Evolutionary conservation across 2,329 filamentous ascomycete genomes (phyloP), one percentile per base, ranked within the genome.

Genomic region (Colletotrichum phormii): DNA sequence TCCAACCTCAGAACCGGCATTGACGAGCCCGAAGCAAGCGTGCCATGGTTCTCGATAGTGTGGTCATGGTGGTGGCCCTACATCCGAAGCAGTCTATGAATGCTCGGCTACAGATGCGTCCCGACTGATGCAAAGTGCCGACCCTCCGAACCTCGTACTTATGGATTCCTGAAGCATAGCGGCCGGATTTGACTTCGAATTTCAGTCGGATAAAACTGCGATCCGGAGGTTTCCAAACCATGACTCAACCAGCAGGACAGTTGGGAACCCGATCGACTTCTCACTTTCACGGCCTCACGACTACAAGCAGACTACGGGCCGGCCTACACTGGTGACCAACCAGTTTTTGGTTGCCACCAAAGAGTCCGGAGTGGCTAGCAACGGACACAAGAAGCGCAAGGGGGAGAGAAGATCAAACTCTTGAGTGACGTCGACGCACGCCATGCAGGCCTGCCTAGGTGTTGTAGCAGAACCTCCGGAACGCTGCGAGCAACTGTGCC

Each of bases 401-500:
- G 55, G 35, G n/a, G 54, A 58, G 51, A 61, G 55, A 11, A 49
- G 64, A 64, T 64, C 60, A 70, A 64, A 64, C 70, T 66, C 35
- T 31, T 35, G 60, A 72, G 42, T 60, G 66, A 64, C 60, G 60
- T 64, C 46, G 65, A 35, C 54, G 42, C 54, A 12, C 26, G 26
- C 42, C 46, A 49, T n/a, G 49, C 33, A 26, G 60, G n/a, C n/a
- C 42, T 57, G 15, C 24, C 33, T 26, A 24, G 42, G 33, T 57
- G 13, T 35, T 72, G 70, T 61, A 70, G 66, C 66, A 72, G 70
- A 55, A 51, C 46, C 49, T 26, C 31, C 68, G 68, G 68, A 71
- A 71, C 64, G 26, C 51, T 58, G 57, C 57, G 57, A 62, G 58
- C 37, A 57, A 53, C 26, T 42, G 29, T 68, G 64, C 69, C 69